Evolutionary conservation across 2,329 filamentous ascomycete genomes (phyloP).

Genomic region (Zymoseptoria pseudotritici): DNA sequence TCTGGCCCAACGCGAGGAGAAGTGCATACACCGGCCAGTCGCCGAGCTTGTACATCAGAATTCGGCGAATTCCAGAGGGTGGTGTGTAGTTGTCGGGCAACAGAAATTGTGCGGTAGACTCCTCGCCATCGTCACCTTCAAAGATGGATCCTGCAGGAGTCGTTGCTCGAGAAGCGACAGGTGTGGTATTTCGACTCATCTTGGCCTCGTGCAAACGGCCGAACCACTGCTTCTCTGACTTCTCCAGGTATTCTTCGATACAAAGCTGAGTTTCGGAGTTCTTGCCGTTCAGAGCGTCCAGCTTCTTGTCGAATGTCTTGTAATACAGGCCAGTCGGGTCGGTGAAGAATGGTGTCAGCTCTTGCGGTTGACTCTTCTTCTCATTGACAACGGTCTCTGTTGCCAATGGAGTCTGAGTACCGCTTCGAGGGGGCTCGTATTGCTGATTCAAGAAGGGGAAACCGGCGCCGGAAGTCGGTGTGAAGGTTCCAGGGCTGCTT

Average conservation of each 20-base stretch:
- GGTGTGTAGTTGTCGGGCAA: slow-evolving; percentile 50
- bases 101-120: slow-evolving; percentile 46
- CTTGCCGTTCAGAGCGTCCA: slow-evolving; percentile 48
- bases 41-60: slow-evolving; percentile 51
- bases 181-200: slow-evolving; percentile 43
- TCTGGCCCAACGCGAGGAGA: slow-evolving; percentile 54
- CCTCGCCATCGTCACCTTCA: slow-evolving; percentile 33
- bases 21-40: slow-evolving; percentile 59
- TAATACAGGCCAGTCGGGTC: slow-evolving; percentile 57
- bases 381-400: slow-evolving; percentile 52
- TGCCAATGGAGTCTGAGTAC: slow-evolving; percentile 37
- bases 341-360: slow-evolving; percentile 61
- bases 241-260: slow-evolving; percentile 58
- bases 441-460: slow-evolving; percentile 24
- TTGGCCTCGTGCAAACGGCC: slow-evolving; percentile 51
- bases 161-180: slow-evolving; percentile 21
- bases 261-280: slow-evolving; percentile 54
- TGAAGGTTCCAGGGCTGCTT: slow-evolving; percentile 16
- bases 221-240: slow-evolving; percentile 63
- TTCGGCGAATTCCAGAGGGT: slow-evolving; percentile 49
- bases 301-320: slow-evolving; percentile 49
- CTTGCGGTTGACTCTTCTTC: slow-evolving; percentile 56
- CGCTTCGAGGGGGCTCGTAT: slow-evolving; percentile 20
- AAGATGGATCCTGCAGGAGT: slow-evolving; percentile 37
- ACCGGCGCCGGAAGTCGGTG: slow-evolving; percentile 15